Base-by-base conservation (phyloP, 345 rosid species). In the Eucalyptus sp. region DNA sequence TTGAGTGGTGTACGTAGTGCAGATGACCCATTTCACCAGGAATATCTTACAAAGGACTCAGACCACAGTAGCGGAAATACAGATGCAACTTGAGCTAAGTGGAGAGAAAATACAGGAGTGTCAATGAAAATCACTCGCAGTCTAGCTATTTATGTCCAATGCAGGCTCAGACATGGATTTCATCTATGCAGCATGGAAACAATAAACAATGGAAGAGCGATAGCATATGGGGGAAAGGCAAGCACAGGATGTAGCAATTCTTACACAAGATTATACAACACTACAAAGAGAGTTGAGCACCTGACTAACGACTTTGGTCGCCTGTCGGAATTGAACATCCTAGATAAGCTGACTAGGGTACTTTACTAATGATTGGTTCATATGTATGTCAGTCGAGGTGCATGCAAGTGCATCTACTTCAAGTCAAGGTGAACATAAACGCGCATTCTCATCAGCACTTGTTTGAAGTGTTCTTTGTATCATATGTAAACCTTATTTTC, bases 21-120 rank as follows among this genome's bases (percentile, higher is more conserved):
- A 56, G 97, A 97, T 68, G 97, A 97, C 93, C 99, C 99, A 87
- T 97, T 97, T 90, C 94, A 92, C 87, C 97, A 93, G 60, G 98
- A 96, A 90, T 94, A 94, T 88, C 87, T 90, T 89, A 86, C 91
- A 11, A 95, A 92, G 93, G 90, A 92, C 91, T 93, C 94, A 5
- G 86, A 84, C 87, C 86, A 81, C 80, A 46, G 86, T 76, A 80
- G 44, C 60, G 86, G 87, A 52, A 89, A 87, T 51, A 64, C 58
- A 48, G 41, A 87, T 24, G 88, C 68, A 37, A 86, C 62, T 44
- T 86, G 52, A 86, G 84, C 44, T 51, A 11, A 44, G 11, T 79
- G 62, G 48, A 41, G 43, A 76, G 8, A 76, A 76, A 18, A 76
- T 51, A 50, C 64, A 20, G 64, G 46, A 31, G 33, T n/a, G 41